These are phyloP conservation scores for Eimeria praecox DNA, from an alignment of 169 alveolate species.

Conservation along the genomic window DNA sequence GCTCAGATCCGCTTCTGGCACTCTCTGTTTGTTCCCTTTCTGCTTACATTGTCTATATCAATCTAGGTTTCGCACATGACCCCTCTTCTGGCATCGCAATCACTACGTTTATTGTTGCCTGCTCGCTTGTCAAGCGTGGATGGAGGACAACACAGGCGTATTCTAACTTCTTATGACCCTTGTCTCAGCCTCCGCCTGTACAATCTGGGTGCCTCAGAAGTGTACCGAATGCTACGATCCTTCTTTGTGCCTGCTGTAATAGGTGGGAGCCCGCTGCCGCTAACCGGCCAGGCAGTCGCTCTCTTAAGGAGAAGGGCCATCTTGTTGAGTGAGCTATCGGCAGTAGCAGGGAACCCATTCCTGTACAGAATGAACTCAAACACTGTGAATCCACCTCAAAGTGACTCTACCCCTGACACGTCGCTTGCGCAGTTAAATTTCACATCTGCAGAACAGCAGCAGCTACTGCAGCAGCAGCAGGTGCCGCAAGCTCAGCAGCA, in stretches of 20 bases:
- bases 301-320: constrained; percentile 59
- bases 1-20: not conserved
- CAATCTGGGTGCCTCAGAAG: not conserved
- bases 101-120: not conserved
- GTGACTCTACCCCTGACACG: constrained; percentile 7
- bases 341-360: constrained; percentile 44
- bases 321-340: constrained; percentile 58
- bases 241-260: constrained; percentile 5
- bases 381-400: not conserved
- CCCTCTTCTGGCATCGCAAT: not conserved
- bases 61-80: not conserved
- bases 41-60: not conserved
- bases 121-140: not conserved
- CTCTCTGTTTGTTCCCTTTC: not conserved
- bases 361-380: constrained; percentile 53
- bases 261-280: constrained; percentile 59
- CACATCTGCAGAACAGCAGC: constrained; percentile 44
- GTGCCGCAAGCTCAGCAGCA: constrained; percentile 35
- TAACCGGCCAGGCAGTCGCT: constrained; percentile 64
- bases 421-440: constrained; percentile 7
- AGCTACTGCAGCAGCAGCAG: constrained; percentile 34
- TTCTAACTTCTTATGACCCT: not conserved
- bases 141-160: not conserved
- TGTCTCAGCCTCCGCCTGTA: not conserved
- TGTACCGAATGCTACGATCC: not conserved